phyloP scores from a whole-genome alignment of 108 stramenopile species.

The Cyclotella cryptica region DNA sequence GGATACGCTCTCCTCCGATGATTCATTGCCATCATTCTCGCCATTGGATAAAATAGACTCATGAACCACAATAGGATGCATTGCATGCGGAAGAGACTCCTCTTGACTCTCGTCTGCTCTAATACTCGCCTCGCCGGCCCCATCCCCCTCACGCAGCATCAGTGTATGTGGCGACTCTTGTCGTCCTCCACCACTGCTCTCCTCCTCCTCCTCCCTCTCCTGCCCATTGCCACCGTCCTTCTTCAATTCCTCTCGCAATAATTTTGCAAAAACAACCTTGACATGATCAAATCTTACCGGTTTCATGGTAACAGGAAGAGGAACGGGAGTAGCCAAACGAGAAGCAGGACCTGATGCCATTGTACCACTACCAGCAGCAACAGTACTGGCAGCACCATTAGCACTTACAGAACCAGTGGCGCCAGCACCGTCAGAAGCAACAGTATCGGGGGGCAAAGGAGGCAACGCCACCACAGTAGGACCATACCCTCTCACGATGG shows the following conservation, averaged over 20 bases:
- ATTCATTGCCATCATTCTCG: no score
- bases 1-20: no score
- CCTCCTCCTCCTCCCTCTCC: not conserved
- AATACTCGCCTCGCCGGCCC: no score
- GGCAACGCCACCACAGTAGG: not conserved
- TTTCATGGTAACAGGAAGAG: not conserved
- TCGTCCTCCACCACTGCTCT: not conserved
- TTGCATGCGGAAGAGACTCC: no score
- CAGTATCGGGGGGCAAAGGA: not conserved
- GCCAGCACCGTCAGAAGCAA: not conserved
- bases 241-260: not conserved
- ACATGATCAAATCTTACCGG: constrained; percentile 46
- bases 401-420: not conserved
- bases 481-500: not conserved
- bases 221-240: not conserved
- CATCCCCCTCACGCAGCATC: not conserved
- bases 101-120: no score
- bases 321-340: not conserved
- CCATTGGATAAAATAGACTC: no score
- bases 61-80: no score
- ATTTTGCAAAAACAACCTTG: constrained; percentile 31
- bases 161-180: not conserved
- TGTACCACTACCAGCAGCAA: not conserved
- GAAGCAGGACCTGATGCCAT: constrained; percentile 4
- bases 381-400: not conserved